Base-by-base conservation (phyloP, 352 stramenopile genomes). In the Pythium brachiatum region DNA sequence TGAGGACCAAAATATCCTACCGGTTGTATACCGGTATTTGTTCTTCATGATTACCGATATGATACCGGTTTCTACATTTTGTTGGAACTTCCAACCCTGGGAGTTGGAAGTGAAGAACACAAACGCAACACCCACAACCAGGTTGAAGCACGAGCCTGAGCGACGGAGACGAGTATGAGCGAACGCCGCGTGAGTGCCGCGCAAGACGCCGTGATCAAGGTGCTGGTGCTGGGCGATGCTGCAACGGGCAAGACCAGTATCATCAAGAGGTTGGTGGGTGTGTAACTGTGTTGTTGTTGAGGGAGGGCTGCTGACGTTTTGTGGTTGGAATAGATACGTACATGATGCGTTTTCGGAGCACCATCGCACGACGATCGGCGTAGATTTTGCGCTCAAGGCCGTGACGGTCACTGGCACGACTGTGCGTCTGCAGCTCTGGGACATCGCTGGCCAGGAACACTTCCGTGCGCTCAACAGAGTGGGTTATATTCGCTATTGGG, bases 371-470 rank as follows among this genome's bases (percentile, higher is more conserved):
- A 97, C 91, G 2, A 96, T 97, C 44, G 91, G 91, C 29, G 89
- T 97, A 44, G 92, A 98, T 68, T 98, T 98, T 77, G 81, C 89
- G 27, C 76, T 97, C 21, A 97, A 97, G 72, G 75, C 91, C 18
- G 76, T 97, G 53, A 91, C 84, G 1, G 85, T 96, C 6, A 83
- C 74, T 26, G 88, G 87, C 50, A 96, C 84, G 44, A 96, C 83
- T 34, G 87, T 97, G 44, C 88, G 90, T 20, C 73, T 98, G 15
- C 93, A 98, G 72, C 74, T 98, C 20, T 98, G 94, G 93, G 94
- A 98, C 55, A 97, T 98, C 51, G 94, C 94, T 16, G 84, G 94
- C 8, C 92, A 98, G 72, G 94, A 98, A 59, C 89, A 97, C 52
- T 98, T 97, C 58, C 85, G 91, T n/a, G 83, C 86, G n/a, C 79